These are phyloP conservation scores for Picea sitchensis DNA, from an alignment of 75 land plant species.

Conservation along the genomic window DNA sequence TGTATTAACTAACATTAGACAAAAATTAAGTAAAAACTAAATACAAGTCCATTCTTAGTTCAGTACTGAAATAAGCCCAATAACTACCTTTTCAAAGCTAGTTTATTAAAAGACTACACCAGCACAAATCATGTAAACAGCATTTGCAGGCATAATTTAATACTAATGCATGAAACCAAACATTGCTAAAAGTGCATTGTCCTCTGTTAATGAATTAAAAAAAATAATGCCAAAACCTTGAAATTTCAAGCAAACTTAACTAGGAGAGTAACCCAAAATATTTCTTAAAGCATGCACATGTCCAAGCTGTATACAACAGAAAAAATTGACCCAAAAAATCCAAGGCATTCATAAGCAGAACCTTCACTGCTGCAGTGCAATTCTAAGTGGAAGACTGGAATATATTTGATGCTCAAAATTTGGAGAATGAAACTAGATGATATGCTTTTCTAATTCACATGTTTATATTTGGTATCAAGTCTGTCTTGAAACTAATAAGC, in stretches of 20 bases:
- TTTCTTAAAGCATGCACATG: neutral
- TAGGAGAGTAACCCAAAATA: neutral
- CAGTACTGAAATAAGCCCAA: neutral
- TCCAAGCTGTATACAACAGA: too few relatives aligned
- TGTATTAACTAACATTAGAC: neutral
- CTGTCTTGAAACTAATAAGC: too few relatives aligned
- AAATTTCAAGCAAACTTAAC: too few relatives aligned
- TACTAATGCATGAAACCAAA: neutral
- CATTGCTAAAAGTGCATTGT: neutral
- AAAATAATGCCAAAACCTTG: neutral
- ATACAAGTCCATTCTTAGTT: too few relatives aligned
- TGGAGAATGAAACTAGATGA: too few relatives aligned
- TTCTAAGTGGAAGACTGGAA: too few relatives aligned
- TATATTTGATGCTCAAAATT: too few relatives aligned
- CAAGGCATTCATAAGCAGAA: neutral
- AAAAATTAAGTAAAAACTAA: neutral
- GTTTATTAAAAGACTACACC: neutral
- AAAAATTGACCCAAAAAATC: neutral
- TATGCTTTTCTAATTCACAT: too few relatives aligned
- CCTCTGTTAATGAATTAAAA: neutral
- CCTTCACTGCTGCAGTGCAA: neutral
- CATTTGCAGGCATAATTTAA: neutral
- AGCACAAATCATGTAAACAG: neutral
- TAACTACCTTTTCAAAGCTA: neutral
- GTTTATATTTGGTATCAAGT: too few relatives aligned